Evolutionary conservation across 805 yeast species (phyloP), one percentile per base, ranked within the genome.

Genomic region (Candida gorgasii): DNA sequence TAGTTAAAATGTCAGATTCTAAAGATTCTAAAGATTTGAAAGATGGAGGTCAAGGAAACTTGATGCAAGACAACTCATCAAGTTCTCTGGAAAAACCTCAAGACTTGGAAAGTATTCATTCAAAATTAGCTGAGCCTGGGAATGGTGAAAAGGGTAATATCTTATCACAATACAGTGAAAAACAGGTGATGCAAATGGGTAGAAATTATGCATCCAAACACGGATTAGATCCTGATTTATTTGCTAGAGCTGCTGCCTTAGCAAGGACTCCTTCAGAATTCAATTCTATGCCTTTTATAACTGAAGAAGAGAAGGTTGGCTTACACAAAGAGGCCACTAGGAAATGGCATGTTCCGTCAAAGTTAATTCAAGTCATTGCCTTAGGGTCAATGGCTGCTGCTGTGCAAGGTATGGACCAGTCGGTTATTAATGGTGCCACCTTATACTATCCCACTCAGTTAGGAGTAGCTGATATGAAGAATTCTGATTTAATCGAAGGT

Each of bases 321-420:
- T 71, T 79, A 14, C 64, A 82, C 63, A 49, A 58, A 28, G 85
- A 58, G 68, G 75, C 54, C 50, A 67, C 60, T 15, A 53, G 58
- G 33, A 67, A 55, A 43, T 70, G 73, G 72, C 65, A 65, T 42
- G 75, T 76, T 13, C 80, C 76, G 67, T 16, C 53, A 11, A 78
- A 72, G 45, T 65, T 84, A 51, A 61, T 76, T 47, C 78, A 69
- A 47, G 73, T 77, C 13, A 75, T 79, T 60, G 74, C 81, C 7
- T 63, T 80, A 53, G 80, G 84, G 36, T 82, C 87, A 3, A 67
- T 82, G 69, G 80, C 86, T 37, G 84, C 86, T 2, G 81, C 84
- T 5, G 85, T 82, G 28, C 89, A 83, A 55, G 89, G 89, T 41
- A 80, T 80, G 86, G 89, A 83, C 57, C 85, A 83, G 57, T 75